phyloP scores from a whole-genome alignment of 73 alveolate species.

The Paramecium sonneborni region DNA sequence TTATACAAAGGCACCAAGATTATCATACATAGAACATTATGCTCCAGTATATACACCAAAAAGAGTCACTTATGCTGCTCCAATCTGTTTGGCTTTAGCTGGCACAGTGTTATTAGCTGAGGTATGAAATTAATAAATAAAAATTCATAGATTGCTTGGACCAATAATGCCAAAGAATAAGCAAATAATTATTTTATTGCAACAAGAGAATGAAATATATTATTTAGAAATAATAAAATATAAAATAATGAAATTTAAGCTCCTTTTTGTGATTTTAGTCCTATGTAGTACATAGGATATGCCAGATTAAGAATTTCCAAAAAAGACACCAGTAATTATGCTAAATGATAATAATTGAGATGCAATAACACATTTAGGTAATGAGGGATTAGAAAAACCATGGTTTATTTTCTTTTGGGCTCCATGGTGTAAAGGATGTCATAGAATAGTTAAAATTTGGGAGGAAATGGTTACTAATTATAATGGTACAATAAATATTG shows the following conservation, averaged over 20 bases:
- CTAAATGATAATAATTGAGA: conserved; percentile 30
- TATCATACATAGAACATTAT: neutral
- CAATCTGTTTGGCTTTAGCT: neutral
- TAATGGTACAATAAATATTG: neutral
- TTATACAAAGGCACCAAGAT: conserved; percentile 32
- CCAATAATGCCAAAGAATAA: neutral
- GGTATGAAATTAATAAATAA: neutral
- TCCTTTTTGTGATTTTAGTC: neutral
- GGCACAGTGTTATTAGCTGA: conserved; percentile 21
- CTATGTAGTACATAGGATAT: neutral
- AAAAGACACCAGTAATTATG: neutral
- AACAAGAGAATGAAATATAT: conserved; percentile 28
- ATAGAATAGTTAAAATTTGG: conserved; percentile 49
- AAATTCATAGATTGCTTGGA: neutral
- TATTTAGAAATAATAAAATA: neutral
- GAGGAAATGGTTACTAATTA: neutral
- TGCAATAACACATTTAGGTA: conserved; percentile 4
- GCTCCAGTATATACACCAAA: conserved; percentile 36
- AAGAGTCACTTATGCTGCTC: conserved; percentile 27
- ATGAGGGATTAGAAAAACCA: conserved; percentile 21
- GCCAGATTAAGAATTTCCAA: conserved; percentile 46
- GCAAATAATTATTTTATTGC: conserved; percentile 13
- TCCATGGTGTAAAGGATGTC: conserved; percentile 51
- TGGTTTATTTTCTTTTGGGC: conserved; percentile 40
- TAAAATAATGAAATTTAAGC: neutral